These are phyloP conservation scores for Talaromyces trachyspermus DNA, from an alignment of 495 filamentous ascomycete species.

Conservation along the genomic window DNA sequence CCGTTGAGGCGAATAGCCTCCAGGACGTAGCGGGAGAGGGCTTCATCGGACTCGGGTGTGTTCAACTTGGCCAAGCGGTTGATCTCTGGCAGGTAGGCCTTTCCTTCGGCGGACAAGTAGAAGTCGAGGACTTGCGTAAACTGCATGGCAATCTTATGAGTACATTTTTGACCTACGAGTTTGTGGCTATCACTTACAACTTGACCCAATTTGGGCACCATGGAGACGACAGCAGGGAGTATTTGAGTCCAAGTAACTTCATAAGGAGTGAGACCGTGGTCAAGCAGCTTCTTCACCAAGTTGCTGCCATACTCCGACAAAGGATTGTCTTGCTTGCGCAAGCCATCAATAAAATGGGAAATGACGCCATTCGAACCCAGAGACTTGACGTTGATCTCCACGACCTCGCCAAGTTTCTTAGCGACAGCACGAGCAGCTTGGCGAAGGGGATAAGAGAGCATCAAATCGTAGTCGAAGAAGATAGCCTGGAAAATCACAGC, in stretches of 20 bases:
- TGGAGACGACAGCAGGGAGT: slow-evolving; percentile 50
- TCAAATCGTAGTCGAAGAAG: slow-evolving; percentile 48
- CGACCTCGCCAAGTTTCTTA: slow-evolving; percentile 52
- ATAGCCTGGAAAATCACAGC: slow-evolving; percentile 54
- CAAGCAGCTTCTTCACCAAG: slow-evolving; percentile 61
- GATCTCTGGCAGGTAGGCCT: slow-evolving; percentile 50
- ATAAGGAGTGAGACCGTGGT: slow-evolving; percentile 53
- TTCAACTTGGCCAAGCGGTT: slow-evolving; percentile 45
- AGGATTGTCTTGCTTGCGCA: slow-evolving; percentile 43
- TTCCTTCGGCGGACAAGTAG: slow-evolving; percentile 55
- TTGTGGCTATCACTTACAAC: slow-evolving; percentile 25
- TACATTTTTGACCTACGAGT: neutral
- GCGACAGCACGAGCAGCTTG: slow-evolving; percentile 55
- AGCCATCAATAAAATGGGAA: slow-evolving; percentile 47
- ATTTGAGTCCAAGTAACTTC: slow-evolving; percentile 73
- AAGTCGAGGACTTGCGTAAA: slow-evolving; percentile 76
- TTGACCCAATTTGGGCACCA: slow-evolving; percentile 65
- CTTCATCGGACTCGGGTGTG: slow-evolving; percentile 39
- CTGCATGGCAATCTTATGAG: slow-evolving; percentile 9
- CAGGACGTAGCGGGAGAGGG: slow-evolving; percentile 42
- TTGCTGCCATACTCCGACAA: slow-evolving; percentile 61
- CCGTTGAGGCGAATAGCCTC: slow-evolving; percentile 55
- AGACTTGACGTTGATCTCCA: slow-evolving; percentile 59
- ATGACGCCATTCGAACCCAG: slow-evolving; percentile 50
- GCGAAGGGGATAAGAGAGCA: slow-evolving; percentile 48